Evolutionary conservation across 1,284 basidiomycete species (phyloP).

Genomic region (Irpex sp.): DNA sequence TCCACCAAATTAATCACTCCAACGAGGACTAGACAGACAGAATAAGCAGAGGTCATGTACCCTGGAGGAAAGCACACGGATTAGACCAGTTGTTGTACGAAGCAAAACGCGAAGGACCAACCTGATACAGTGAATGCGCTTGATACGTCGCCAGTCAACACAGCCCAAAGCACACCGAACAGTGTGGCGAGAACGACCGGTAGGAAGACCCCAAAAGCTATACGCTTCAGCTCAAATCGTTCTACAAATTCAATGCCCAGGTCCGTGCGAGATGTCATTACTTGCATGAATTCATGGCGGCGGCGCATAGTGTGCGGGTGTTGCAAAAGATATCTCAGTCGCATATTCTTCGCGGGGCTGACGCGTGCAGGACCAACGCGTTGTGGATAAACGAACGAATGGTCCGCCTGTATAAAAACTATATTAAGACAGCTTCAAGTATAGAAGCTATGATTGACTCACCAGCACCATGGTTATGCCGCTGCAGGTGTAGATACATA

Average conservation of each 20-base stretch:
- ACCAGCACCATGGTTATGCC: constrained; percentile 12
- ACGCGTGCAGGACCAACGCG: constrained; percentile 16
- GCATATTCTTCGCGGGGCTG: constrained; percentile 16
- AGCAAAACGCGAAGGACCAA: constrained; percentile 1
- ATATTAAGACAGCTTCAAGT: neutral
- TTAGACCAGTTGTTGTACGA: neutral
- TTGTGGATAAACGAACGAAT: constrained; percentile 18
- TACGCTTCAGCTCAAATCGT: constrained; percentile 14
- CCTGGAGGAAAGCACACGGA: constrained; percentile 1
- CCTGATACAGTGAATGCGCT: constrained; percentile 18
- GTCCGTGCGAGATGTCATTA: constrained; percentile 12
- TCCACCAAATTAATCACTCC: constrained; percentile 16
- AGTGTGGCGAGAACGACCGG: constrained; percentile 11
- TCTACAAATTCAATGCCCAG: constrained; percentile 22
- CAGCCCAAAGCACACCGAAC: constrained; percentile 14
- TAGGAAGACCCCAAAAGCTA: constrained; percentile 12
- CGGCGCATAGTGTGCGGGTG: constrained; percentile 16
- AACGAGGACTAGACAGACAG: constrained; percentile 15
- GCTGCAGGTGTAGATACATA: neutral
- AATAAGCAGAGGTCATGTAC: constrained; percentile 17
- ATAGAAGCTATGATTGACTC: neutral
- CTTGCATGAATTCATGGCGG: constrained; percentile 16
- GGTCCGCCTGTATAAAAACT: constrained; percentile 3
- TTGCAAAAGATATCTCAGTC: constrained; percentile 16
- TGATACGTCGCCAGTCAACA: constrained; percentile 10